These are phyloP conservation scores for Aleurites moluccanus DNA, from an alignment of 441 rosid species.

Conservation along the genomic window DNA sequence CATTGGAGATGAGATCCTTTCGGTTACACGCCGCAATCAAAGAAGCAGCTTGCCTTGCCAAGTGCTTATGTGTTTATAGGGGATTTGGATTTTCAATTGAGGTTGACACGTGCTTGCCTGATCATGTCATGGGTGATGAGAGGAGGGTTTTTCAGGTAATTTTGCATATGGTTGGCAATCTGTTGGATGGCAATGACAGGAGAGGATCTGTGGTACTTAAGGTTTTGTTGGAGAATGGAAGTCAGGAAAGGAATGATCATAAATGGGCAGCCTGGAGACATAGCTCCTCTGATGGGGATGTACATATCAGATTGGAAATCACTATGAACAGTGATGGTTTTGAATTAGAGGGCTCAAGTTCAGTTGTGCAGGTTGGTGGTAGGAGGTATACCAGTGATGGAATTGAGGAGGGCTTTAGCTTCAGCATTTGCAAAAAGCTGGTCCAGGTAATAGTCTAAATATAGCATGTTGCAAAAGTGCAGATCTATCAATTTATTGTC, in stretches of 20 bases:
- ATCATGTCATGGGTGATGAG: slow-evolving; percentile 73
- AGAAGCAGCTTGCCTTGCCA: slow-evolving; percentile 79
- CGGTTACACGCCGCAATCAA: slow-evolving; percentile 57
- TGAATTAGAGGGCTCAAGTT: slow-evolving; percentile 43
- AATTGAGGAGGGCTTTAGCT: slow-evolving; percentile 69
- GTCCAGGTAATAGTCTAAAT: slow-evolving; percentile 58
- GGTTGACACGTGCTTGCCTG: slow-evolving; percentile 71
- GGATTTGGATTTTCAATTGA: slow-evolving; percentile 63
- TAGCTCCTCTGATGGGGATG: slow-evolving; percentile 55
- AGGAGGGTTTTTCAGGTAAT: slow-evolving; percentile 83
- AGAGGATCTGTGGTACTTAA: slow-evolving; percentile 54
- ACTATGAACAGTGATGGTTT: slow-evolving; percentile 36
- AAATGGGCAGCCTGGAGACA: slow-evolving; percentile 76
- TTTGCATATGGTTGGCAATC: slow-evolving; percentile 76
- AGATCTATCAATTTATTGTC: neutral
- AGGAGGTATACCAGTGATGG: slow-evolving; percentile 47
- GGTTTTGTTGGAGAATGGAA: slow-evolving; percentile 58
- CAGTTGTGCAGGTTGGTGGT: slow-evolving; percentile 42
- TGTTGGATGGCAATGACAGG: slow-evolving; percentile 47
- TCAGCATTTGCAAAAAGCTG: slow-evolving; percentile 85
- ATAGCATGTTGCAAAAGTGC: neutral
- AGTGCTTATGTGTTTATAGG: slow-evolving; percentile 64
- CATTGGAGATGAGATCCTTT: slow-evolving; percentile 57
- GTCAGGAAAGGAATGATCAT: slow-evolving; percentile 64
- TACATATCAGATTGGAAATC: slow-evolving; percentile 68